Evolutionary conservation across 805 yeast species (phyloP).

Genomic region (Yamadazyma nakazawae): DNA sequence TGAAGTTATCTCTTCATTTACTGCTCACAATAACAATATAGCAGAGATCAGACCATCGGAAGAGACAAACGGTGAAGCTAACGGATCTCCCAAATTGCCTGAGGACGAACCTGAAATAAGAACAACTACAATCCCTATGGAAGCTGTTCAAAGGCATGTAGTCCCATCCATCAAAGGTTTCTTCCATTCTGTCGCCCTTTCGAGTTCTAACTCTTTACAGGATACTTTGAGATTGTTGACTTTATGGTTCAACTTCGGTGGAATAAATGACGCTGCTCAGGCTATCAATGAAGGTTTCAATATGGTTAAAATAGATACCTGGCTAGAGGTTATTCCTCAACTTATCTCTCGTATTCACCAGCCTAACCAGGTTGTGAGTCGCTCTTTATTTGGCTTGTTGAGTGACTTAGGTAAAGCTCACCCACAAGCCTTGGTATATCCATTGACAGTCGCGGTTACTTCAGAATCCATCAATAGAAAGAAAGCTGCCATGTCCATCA

Average conservation of each 20-base stretch:
- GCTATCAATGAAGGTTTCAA: constrained; percentile 90
- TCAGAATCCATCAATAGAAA: constrained; percentile 88
- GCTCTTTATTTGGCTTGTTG: constrained; percentile 72
- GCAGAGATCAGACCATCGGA: constrained; percentile 13
- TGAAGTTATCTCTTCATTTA: constrained; percentile 77
- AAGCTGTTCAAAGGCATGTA: constrained; percentile 78
- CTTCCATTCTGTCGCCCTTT: constrained; percentile 88
- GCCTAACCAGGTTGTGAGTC: constrained; percentile 80
- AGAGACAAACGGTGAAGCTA: constrained; percentile 19
- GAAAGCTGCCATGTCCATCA: constrained; percentile 85
- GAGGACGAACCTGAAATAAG: constrained; percentile 10
- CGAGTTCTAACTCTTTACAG: constrained; percentile 83
- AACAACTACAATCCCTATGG: constrained; percentile 37
- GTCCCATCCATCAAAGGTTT: constrained; percentile 95
- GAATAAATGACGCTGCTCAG: constrained; percentile 82
- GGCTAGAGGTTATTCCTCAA: constrained; percentile 96
- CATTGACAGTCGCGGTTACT: constrained; percentile 92
- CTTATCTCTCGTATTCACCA: constrained; percentile 95
- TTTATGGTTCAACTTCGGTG: constrained; percentile 95
- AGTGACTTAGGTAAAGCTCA: constrained; percentile 91
- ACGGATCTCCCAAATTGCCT: constrained; percentile 8
- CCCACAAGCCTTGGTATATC: constrained; percentile 95
- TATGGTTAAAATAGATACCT: constrained; percentile 84
- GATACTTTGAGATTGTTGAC: constrained; percentile 89
- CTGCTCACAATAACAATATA: constrained; percentile 25